Conservation (phyloP, 2,329 filamentous ascomycete genomes). For the Akanthomyces uredinophilus region DNA sequence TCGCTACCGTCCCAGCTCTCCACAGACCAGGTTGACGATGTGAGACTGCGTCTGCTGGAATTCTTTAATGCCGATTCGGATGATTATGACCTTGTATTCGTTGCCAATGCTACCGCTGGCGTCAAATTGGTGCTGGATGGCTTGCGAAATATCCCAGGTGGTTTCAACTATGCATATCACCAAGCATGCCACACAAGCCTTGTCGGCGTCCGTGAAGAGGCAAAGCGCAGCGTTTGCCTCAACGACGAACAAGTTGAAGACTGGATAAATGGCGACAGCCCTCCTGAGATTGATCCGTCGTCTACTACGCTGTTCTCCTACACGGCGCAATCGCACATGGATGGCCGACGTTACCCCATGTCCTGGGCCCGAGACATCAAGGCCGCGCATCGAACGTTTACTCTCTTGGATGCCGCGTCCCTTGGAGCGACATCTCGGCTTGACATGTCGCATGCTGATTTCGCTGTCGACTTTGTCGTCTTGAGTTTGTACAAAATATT, state of each 20-base stretch:
- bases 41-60: conserved; percentile 62
- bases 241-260: conserved; percentile 55
- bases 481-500: conserved; percentile 98
- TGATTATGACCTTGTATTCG: conserved; percentile 84
- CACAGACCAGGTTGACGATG: conserved; percentile 68
- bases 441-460: conserved; percentile 56
- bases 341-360: conserved; percentile 69
- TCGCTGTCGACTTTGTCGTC: conserved; percentile 76
- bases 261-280: conserved; percentile 51
- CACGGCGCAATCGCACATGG: conserved; percentile 90
- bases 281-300: conserved; percentile 24
- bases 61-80: conserved; percentile 79
- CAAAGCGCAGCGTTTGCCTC: conserved; percentile 61
- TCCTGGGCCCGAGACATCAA: conserved; percentile 57
- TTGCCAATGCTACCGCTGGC: conserved; percentile 85
- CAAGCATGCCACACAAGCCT: conserved; percentile 81
- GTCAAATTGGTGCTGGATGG: conserved; percentile 83
- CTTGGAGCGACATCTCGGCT: conserved; percentile 72
- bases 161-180: conserved; percentile 82
- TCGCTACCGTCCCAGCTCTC: conserved; percentile 76
- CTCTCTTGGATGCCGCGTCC: conserved; percentile 79
- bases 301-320: conserved; percentile 63
- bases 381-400: conserved; percentile 44
- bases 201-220: conserved; percentile 72
- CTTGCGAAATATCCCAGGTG: conserved; percentile 60